Percentiles rank a stretch among this genome's conserved stretches.
phyloP scores from a whole-genome alignment of 169 alveolate species.

The Cryptosporidium xiaoi region DNA sequence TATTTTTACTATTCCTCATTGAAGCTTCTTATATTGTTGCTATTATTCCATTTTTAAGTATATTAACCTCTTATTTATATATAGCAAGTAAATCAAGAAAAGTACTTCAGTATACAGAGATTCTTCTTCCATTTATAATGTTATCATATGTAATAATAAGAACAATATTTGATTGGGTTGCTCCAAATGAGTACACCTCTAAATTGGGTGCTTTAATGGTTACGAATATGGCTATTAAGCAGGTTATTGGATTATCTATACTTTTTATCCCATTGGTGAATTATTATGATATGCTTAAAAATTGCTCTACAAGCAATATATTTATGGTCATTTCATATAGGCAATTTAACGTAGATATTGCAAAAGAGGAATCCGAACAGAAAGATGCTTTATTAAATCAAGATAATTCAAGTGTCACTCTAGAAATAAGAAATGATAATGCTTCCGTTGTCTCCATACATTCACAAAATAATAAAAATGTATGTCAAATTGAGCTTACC shows the following conservation, averaged over 20 bases:
- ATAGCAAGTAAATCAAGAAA: conserved; percentile 33
- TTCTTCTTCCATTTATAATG: conserved; percentile 38
- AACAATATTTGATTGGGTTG: conserved; percentile 44
- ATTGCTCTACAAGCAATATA: conserved; percentile 17
- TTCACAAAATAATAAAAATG: conserved; percentile 1
- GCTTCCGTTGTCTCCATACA: background rate
- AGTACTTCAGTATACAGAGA: conserved; percentile 35
- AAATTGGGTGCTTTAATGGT: conserved; percentile 31
- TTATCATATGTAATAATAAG: conserved; percentile 41
- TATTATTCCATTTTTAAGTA: conserved; percentile 48
- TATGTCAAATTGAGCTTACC: conserved; percentile 5
- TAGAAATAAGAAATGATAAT: background rate
- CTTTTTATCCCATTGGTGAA: conserved; percentile 25
- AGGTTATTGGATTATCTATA: conserved; percentile 56
- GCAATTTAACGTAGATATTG: no score
- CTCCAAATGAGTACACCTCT: conserved; percentile 38
- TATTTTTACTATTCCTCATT: conserved; percentile 22
- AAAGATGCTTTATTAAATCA: background rate
- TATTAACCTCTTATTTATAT: conserved; percentile 27
- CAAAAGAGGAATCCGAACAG: background rate
- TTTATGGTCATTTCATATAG: conserved; percentile 9
- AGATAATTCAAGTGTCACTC: background rate
- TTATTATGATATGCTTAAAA: conserved; percentile 33
- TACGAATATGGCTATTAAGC: conserved; percentile 35
- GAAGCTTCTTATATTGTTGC: conserved; percentile 45